Percentiles rank a stretch among this genome's conserved stretches.
phyloP scores from a whole-genome alignment of 2,329 filamentous ascomycete genomes.

The Alternaria arbusti region DNA sequence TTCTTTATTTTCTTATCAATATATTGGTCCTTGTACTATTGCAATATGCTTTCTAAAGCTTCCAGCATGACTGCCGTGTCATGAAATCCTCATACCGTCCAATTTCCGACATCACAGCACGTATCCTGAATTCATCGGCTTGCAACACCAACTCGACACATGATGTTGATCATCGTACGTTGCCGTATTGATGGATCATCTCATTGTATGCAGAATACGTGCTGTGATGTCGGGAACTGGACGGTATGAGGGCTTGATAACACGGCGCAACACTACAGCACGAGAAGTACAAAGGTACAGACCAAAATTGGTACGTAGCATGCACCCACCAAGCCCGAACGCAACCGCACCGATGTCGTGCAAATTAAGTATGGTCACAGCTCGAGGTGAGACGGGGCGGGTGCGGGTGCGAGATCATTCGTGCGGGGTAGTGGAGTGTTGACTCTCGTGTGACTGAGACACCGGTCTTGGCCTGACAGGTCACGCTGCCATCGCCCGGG shows the following conservation, averaged over 20 bases:
- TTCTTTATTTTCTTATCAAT: not conserved
- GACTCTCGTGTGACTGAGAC: conserved; percentile 9
- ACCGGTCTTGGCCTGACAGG: conserved; percentile 3
- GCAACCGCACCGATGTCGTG: conserved; percentile 9
- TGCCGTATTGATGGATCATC: too few species aligned
- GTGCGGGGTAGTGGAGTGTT: conserved; percentile 10
- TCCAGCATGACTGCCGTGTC: not conserved
- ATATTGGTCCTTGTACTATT: not conserved
- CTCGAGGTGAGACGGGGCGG: conserved; percentile 5
- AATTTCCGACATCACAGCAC: not conserved
- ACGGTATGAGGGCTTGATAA: not conserved
- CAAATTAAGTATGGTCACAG: conserved; percentile 22
- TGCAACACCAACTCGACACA: not conserved
- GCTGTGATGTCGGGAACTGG: not conserved
- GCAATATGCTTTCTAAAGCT: not conserved
- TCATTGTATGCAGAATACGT: not conserved
- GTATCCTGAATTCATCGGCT: not conserved
- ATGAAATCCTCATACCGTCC: not conserved
- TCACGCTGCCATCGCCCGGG: conserved; percentile 2
- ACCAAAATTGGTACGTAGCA: not conserved
- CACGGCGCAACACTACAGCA: not conserved
- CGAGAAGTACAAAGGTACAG: not conserved
- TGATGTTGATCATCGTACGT: not conserved
- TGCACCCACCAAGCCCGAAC: not conserved
- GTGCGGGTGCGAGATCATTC: not conserved